A percentile compares a stretch with the other conserved stretches of the same genome.
Evolutionary conservation across 345 rosid genomes (phyloP).

Genomic region (Sapria himalayana): DNA sequence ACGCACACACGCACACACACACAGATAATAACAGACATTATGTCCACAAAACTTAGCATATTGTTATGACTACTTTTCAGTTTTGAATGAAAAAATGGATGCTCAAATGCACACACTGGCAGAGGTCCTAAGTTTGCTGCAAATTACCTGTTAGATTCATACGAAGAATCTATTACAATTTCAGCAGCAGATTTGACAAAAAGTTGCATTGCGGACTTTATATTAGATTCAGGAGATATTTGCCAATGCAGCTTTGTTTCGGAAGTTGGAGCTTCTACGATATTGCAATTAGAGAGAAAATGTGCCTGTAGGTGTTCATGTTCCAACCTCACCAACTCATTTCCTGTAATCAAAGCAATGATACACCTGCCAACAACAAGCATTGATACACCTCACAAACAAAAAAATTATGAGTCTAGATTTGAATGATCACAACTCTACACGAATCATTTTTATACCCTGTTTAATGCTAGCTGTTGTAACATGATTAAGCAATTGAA

Average conservation of each 20-base stretch:
- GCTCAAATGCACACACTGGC: too few relatives aligned
- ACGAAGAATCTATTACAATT: slow-evolving; percentile 69
- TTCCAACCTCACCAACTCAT: slow-evolving; percentile 63
- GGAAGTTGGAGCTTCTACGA: slow-evolving; percentile 32
- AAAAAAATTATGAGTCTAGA: too few relatives aligned
- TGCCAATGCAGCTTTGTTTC: slow-evolving; percentile 47
- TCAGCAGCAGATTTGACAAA: slow-evolving; percentile 79
- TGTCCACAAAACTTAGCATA: too few relatives aligned
- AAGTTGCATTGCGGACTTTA: slow-evolving; percentile 80
- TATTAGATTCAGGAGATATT: slow-evolving; percentile 71
- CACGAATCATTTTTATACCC: too few relatives aligned
- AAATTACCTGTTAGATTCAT: slow-evolving; percentile 71
- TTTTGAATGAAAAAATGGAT: too few relatives aligned
- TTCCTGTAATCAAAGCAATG: slow-evolving; percentile 78
- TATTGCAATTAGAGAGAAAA: slow-evolving; percentile 53
- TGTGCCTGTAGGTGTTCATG: slow-evolving; percentile 64
- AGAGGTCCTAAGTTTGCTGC: too few relatives aligned
- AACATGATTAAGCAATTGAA: too few relatives aligned
- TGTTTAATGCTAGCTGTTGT: too few relatives aligned
- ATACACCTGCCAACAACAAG: slow-evolving; percentile 55
- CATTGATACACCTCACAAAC: too few relatives aligned
- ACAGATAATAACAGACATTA: too few relatives aligned
- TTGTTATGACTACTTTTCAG: too few relatives aligned
- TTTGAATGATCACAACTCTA: too few relatives aligned
- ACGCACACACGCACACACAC: background rate